Conservation (phyloP, 805 yeast genomes). For the Starmerella floricola region DNA sequence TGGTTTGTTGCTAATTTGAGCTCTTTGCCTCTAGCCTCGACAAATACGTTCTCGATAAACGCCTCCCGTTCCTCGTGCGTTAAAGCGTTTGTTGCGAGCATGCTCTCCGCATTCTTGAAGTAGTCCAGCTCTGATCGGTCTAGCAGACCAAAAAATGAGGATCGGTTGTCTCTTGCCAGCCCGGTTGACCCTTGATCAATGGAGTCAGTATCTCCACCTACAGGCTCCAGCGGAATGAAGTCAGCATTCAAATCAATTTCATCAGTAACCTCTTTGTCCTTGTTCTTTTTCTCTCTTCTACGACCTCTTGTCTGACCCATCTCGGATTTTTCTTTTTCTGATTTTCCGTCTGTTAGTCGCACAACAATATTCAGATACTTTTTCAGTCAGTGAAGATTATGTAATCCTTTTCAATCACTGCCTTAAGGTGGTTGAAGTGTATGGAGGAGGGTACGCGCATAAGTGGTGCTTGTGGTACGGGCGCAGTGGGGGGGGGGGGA, state of each 20-base stretch:
- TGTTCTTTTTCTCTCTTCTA: constrained; percentile 16
- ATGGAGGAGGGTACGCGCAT: too few relatives aligned
- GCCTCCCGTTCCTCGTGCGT: constrained; percentile 60
- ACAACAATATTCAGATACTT: too few relatives aligned
- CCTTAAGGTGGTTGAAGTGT: too few relatives aligned
- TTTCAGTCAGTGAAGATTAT: too few relatives aligned
- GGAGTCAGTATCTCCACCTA: constrained; percentile 3
- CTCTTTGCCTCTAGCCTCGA: constrained; percentile 81
- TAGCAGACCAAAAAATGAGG: constrained; percentile 72
- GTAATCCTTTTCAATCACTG: too few relatives aligned
- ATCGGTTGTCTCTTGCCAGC: constrained; percentile 17
- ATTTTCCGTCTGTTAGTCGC: too few relatives aligned
- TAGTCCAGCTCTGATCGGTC: constrained; percentile 78
- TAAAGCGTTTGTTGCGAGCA: constrained; percentile 69
- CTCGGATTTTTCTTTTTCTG: too few relatives aligned
- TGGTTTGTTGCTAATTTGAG: constrained; percentile 86
- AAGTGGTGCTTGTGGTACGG: too few relatives aligned
- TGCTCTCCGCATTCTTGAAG: constrained; percentile 84
- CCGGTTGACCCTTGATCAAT: constrained; percentile 6
- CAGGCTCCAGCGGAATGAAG: constrained; percentile 23
- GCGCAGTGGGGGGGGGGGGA: too few relatives aligned
- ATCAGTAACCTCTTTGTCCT: too few relatives aligned
- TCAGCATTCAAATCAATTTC: constrained; percentile 16
- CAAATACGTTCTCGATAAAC: constrained; percentile 66
- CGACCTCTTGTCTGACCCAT: constrained; percentile 17